Evolutionary conservation across 768 basidiomycete species (phyloP), one percentile per base, ranked within the genome.

Genomic region (Gloeopeniophorella convolvens): DNA sequence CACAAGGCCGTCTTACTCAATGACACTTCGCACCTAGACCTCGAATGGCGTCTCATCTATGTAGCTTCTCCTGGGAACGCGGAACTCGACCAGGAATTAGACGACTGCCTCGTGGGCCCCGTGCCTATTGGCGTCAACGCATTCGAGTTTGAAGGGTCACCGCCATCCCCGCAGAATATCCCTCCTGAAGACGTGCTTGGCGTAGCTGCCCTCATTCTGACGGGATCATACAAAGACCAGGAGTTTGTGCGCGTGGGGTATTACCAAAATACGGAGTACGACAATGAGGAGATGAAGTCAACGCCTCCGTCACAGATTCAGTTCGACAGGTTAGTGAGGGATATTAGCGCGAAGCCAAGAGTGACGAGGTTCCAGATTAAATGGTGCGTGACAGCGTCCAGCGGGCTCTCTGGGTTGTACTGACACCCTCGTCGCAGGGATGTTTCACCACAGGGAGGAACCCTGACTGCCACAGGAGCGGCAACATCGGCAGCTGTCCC

Each of bases 231-330:
- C 68, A 82, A 83, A 32, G 95, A 97, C 44, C 94, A 96, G 62
- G 96, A 98, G 66, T 99, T 99, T 62, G 95, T 99, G n/a, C 83
- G 95, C 39, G 94, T 99, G 23, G 96, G 96, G 6, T 98, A 99
- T 66, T 99, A 99, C 67, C 96, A 98, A 69, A 94, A 98, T 63
- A 97, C 94, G 21, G 95, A 98, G 67, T 98, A 97, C 63, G 95
- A 96, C 66, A 90, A 88, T 60, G 89, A 92, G 45, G 91, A 90
- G 68, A 83, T 94, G 82, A 86, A 82, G 65, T 77, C 82, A 62
- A 77, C 68, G 12, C 85, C 83, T 13, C 85, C 89, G 21, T 73
- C 76, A 49, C 59, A 61, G 31, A 88, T 91, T 44, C 67, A 79
- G 62, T 87, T 92, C 63, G 86, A 93, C 21, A 72, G 82, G 37